A percentile compares a stretch with the other conserved stretches of the same genome.
Conservation (phyloP, 441 rosid species). For the Populus hybrid region DNA sequence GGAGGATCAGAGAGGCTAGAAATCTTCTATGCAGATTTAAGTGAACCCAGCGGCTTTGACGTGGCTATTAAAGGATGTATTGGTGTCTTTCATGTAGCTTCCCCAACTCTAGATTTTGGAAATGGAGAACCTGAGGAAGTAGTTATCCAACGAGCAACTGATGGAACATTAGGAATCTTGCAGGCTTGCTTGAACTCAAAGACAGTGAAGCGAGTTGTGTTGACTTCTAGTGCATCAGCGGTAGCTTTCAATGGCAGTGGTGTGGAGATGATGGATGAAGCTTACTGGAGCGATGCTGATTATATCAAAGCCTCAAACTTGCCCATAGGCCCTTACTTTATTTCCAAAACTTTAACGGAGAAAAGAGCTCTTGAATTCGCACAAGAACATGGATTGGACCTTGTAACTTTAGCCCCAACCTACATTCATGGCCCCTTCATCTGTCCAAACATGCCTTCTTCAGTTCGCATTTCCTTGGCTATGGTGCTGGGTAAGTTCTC, state of each 20-base stretch:
- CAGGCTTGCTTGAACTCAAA: constrained; percentile 59
- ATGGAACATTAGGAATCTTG: constrained; percentile 56
- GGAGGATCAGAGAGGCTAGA: constrained; percentile 30
- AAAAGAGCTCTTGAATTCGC: constrained; percentile 26
- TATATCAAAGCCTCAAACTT: constrained; percentile 1
- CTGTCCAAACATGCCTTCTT: constrained; percentile 23
- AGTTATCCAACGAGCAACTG: constrained; percentile 32
- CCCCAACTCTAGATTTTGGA: constrained; percentile 61
- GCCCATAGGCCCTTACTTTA: background rate
- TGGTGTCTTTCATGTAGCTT: constrained; percentile 76
- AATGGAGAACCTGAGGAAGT: constrained; percentile 67
- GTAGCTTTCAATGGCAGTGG: background rate
- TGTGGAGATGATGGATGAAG: constrained; percentile 28
- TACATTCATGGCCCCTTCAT: constrained; percentile 10
- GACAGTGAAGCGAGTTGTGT: constrained; percentile 42
- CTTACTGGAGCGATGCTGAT: constrained; percentile 29
- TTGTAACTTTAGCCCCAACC: constrained; percentile 27
- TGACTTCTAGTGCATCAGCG: constrained; percentile 28
- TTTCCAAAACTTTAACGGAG: constrained; percentile 30
- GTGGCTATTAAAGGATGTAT: constrained; percentile 57
- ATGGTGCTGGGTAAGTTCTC: background rate
- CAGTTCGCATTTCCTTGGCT: constrained; percentile 19
- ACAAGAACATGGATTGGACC: constrained; percentile 24
- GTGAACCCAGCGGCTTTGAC: constrained; percentile 53
- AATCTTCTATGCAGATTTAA: constrained; percentile 51